Evolutionary conservation across 2,329 filamentous ascomycete genomes (phyloP), one percentile per base, ranked within the genome.

Genomic region (Monosporascus ibericus): DNA sequence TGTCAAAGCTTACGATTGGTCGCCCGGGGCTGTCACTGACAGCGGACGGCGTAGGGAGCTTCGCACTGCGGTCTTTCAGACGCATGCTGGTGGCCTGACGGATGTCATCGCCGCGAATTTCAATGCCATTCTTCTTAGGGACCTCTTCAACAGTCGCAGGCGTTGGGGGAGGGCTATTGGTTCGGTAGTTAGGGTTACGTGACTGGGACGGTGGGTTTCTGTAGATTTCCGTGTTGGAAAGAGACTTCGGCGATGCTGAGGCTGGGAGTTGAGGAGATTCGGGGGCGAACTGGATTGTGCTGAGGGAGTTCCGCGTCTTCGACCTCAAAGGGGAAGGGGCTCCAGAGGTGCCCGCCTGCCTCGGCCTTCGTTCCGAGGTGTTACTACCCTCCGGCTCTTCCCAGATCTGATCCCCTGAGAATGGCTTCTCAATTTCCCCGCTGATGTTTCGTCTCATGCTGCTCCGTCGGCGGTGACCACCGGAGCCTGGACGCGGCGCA

Each of bases 1-100:
- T 82, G 72, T 95, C 82, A 79, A 97, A 97, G 80, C 92, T 97
- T 78, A 97, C 92, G 77, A 97, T 97, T 58, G 92, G 92, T 67
- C 92, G 85, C 63, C 90, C 90, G 63, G 88, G 87, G 66, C 81
- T 88, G 74, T 96, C 88, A 74, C 91, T 96, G 70, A 97, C 92
- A 65, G 89, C 86, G 51, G 88, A 90, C 59, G 92, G 92, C 65
- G 87, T 92, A 27, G 92, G 92, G 56, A 97, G 77, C 67, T 89
- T 95, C 52, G 85, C 73, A 71, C 91, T 96, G 65, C 92, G 86
- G 70, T 96, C 90, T 68, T 85, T 91, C 58, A 94, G 76, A 67
- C 78, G 87, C 82, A 95, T 95, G 72, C 88, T 94, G 7, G 92
- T 97, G 51, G 92, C 92, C 60, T 88, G 84, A 54, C 90, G 84